These are phyloP conservation scores for Lodderomyces jiufengensis DNA, from an alignment of 1,139 yeast genomes.

Conservation along the genomic window DNA sequence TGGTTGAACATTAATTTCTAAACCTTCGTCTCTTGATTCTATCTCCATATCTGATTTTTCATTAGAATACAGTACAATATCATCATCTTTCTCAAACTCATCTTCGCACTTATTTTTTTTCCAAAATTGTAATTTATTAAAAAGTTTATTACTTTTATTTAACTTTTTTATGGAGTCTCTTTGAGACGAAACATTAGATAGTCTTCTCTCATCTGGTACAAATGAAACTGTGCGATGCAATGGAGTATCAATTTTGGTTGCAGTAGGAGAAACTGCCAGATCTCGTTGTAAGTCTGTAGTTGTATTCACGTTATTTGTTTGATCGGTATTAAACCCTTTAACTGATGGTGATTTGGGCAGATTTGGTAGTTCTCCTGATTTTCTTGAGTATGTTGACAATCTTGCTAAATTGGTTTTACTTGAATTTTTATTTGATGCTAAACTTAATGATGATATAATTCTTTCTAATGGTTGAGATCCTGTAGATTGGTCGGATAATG, in stretches of 20 bases:
- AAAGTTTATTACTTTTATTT: slow-evolving; percentile 21
- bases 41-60: not conserved
- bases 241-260: slow-evolving; percentile 8
- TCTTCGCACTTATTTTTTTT: slow-evolving; percentile 22
- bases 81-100: slow-evolving; percentile 6
- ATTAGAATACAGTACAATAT: not conserved
- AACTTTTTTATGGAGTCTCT: slow-evolving; percentile 10
- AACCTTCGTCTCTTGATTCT: slow-evolving; percentile 1
- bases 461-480: slow-evolving; percentile 39
- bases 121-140: slow-evolving; percentile 44
- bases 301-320: slow-evolving; percentile 1
- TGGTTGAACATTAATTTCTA: not conserved
- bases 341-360: slow-evolving; percentile 8
- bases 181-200: slow-evolving; percentile 13
- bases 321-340: slow-evolving; percentile 8
- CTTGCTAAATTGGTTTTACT: slow-evolving; percentile 17
- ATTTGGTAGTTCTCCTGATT: slow-evolving; percentile 6
- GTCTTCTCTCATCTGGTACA: slow-evolving; percentile 27
- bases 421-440: slow-evolving; percentile 26
- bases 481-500: slow-evolving; percentile 28
- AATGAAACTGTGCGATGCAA: slow-evolving; percentile 31
- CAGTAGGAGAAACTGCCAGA: slow-evolving; percentile 9
- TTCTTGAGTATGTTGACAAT: slow-evolving; percentile 8
- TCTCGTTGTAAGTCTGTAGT: slow-evolving; percentile 3
- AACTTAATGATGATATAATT: slow-evolving; percentile 38